Conservation (phyloP, 2,329 filamentous ascomycete species). For the Xenoacremonium recifei region DNA sequence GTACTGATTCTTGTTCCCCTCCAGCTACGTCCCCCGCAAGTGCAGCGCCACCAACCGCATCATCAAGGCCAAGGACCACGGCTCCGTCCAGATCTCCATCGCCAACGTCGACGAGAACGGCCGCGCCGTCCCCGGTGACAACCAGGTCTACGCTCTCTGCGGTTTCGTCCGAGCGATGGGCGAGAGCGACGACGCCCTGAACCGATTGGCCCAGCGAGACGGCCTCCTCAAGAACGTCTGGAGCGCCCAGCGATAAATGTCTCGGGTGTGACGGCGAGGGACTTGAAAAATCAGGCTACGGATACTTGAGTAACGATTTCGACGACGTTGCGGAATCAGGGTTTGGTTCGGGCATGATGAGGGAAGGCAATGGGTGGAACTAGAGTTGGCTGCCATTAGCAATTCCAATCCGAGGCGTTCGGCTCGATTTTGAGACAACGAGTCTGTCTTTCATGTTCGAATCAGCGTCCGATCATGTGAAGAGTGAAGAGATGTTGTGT, state of each 20-base stretch:
- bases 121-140: constrained; percentile 88
- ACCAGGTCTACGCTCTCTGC: constrained; percentile 95
- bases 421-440: constrained; percentile 44
- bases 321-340: constrained; percentile 27
- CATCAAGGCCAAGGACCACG: constrained; percentile 99
- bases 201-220: constrained; percentile 93
- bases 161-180: constrained; percentile 98
- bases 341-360: constrained; percentile 36
- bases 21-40: constrained; percentile 96
- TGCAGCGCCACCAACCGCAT: constrained; percentile 99
- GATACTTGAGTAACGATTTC: constrained; percentile 24
- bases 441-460: constrained; percentile 29
- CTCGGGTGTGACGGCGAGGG: constrained; percentile 22
- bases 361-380: constrained; percentile 40
- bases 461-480: constrained; percentile 27
- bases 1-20: constrained; percentile 28
- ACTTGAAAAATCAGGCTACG: constrained; percentile 21
- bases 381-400: constrained; percentile 45
- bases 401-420: constrained; percentile 47
- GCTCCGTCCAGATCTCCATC: constrained; percentile 93
- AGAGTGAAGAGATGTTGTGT: constrained; percentile 23
- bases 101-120: constrained; percentile 99
- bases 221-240: constrained; percentile 97
- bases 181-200: constrained; percentile 95
- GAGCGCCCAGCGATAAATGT: constrained; percentile 69